Evolutionary conservation across 208 protist genomes (phyloP).

Genomic region (Polymyxa betae): DNA sequence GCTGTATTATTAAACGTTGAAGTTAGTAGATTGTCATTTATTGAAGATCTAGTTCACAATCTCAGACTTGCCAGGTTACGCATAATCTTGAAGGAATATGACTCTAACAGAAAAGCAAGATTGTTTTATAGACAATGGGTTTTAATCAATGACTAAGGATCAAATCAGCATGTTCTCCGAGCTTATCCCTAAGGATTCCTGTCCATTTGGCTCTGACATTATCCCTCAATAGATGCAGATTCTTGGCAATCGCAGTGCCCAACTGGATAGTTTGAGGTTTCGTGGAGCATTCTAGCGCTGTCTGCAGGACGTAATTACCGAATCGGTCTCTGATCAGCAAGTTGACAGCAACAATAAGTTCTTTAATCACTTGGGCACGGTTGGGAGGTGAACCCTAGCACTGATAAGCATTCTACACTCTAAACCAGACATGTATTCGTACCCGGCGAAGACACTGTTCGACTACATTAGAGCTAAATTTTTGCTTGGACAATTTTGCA

Average conservation of each 20-base stretch:
- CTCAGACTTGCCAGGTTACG: too few relatives aligned
- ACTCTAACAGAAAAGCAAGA: background rate
- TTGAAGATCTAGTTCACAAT: too few relatives aligned
- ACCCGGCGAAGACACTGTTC: constrained; percentile 34
- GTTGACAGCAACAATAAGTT: constrained; percentile 11
- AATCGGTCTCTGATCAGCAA: constrained; percentile 45
- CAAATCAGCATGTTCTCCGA: background rate
- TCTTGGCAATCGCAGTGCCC: background rate
- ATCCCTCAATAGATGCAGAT: constrained; percentile 13
- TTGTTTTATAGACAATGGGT: background rate
- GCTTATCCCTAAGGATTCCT: background rate
- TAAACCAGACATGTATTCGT: background rate
- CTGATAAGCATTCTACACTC: background rate
- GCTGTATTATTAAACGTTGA: too few relatives aligned
- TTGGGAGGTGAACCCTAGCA: background rate
- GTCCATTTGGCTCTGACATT: constrained; percentile 37
- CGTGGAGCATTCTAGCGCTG: constrained; percentile 8
- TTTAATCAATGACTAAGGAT: background rate
- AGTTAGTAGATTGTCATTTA: too few relatives aligned
- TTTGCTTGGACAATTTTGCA: constrained; percentile 32
- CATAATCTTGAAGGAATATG: too few relatives aligned
- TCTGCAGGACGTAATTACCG: constrained; percentile 46
- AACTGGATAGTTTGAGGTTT: background rate
- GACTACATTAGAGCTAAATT: constrained; percentile 34
- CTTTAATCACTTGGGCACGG: background rate